Conservation (phyloP, 106 monocot genomes). For the Vanilla planifolia region DNA sequence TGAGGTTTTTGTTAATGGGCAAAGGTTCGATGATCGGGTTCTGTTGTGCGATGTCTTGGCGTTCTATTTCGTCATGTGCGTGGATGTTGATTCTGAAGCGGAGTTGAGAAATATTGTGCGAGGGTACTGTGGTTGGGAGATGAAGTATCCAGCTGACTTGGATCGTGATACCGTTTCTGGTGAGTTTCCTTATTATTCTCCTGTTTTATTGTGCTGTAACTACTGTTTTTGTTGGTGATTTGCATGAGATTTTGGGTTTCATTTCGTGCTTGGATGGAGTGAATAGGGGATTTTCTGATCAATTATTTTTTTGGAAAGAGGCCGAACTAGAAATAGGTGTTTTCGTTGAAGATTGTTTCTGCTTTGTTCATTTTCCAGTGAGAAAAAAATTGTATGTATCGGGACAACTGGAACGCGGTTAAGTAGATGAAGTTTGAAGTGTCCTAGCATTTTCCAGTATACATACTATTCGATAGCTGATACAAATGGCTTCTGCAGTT, state of each 20-base stretch:
- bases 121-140: slow-evolving; percentile 5
- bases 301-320: too few relatives aligned
- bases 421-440: background rate
- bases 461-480: slow-evolving; percentile 1
- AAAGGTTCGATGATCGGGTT: slow-evolving; percentile 9
- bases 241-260: background rate
- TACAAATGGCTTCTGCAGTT: background rate
- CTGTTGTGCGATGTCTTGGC: slow-evolving; percentile 9
- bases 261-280: background rate
- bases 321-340: too few relatives aligned
- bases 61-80: slow-evolving; percentile 8
- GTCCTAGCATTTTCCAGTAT: background rate
- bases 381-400: too few relatives aligned
- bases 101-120: slow-evolving; percentile 9
- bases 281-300: too few relatives aligned
- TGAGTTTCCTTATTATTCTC: background rate
- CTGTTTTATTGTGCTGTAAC: background rate
- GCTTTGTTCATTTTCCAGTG: background rate
- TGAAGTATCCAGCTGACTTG: background rate
- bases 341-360: background rate
- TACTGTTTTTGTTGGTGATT: background rate
- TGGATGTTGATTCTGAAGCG: slow-evolving; percentile 5
- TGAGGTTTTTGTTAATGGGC: slow-evolving; percentile 6
- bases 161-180: slow-evolving; percentile 6
- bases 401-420: too few relatives aligned